Conservation (phyloP, 192 early-diverging fungal genomes). For the Rhizophagus prolifer region DNA sequence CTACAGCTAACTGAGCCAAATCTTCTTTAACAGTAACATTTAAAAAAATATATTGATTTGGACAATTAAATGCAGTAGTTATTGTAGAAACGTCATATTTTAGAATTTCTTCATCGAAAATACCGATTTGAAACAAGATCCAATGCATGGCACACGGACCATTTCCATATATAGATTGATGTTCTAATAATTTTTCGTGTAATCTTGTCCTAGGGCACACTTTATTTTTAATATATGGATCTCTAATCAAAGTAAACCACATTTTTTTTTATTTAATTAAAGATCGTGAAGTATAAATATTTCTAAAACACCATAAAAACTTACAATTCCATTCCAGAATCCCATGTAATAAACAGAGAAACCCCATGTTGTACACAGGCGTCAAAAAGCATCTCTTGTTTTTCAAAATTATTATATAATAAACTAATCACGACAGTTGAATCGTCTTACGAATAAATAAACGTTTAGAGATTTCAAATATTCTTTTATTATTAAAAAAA, state of each 20-base stretch:
- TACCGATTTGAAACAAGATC: constrained; percentile 8
- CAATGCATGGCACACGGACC: background rate
- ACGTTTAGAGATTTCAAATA: no score
- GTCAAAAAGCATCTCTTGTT: constrained; percentile 1
- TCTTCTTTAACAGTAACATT: constrained; percentile 18
- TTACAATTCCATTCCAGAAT: constrained; percentile 11
- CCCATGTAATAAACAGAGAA: constrained; percentile 1
- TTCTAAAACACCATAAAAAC: background rate
- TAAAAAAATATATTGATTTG: constrained; percentile 1
- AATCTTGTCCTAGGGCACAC: background rate
- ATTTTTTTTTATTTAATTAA: background rate
- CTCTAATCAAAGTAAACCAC: background rate
- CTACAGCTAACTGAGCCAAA: background rate
- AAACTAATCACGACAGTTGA: background rate
- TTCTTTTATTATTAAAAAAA: no score
- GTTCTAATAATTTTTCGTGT: background rate
- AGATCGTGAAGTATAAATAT: background rate
- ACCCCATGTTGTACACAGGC: background rate
- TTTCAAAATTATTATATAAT: constrained; percentile 19
- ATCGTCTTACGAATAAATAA: background rate
- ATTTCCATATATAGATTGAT: background rate
- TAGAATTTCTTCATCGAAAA: constrained; percentile 7
- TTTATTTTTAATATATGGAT: background rate
- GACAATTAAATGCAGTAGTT: constrained; percentile 4
- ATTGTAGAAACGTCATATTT: constrained; percentile 17